Evolutionary conservation across 129 eudicot species (phyloP), one percentile per base, ranked within the genome.

Genomic region (Flaveria trinervia): DNA sequence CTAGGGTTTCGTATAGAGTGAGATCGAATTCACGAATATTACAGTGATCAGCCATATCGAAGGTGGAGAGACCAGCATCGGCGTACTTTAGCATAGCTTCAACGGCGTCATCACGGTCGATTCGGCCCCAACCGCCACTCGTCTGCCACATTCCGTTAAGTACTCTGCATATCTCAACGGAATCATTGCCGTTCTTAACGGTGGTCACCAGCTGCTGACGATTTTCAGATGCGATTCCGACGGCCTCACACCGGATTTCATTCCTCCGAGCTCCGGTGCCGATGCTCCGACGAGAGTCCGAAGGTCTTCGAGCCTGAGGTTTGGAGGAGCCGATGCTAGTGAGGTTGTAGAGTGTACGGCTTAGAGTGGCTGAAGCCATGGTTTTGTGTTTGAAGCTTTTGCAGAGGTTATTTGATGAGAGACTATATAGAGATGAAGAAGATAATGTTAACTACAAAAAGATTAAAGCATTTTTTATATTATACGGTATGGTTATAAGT

Each of bases 121-220:
- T 94, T 79, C 79, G 77, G 11, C 99, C 99, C 99, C 99, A 94
- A 15, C 99, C 97, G 33, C 99, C 99, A 75, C 99, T 94, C n/a
- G 99, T 94, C 79, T 94, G 99, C 99, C 99, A 94, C 99, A 94
- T 94, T 8, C 99, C 97, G 33, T 94, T 94, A 11, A 94, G 86
- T 18, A 94, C 96, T 82, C 97, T 77, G 86, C 99, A 91, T 79
- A 94, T 91, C 54, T 91, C 89, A 73, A 94, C 70, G 7, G 96
- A 89, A 86, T 94, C 97, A 36, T 89, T 77, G 4, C 99, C 99
- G 73, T 94, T 87, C 75, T 81, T 86, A 49, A 94, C 83, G 23
- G 75, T 83, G 26, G 75, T 83, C 18, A 86, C 84, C 28, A 60
- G 79, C 66, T 79, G 83, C 45, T 76, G 77, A 50, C 85, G 86